Base-by-base conservation (phyloP, 208 protist species). In the Crithidia bombi region DNA sequence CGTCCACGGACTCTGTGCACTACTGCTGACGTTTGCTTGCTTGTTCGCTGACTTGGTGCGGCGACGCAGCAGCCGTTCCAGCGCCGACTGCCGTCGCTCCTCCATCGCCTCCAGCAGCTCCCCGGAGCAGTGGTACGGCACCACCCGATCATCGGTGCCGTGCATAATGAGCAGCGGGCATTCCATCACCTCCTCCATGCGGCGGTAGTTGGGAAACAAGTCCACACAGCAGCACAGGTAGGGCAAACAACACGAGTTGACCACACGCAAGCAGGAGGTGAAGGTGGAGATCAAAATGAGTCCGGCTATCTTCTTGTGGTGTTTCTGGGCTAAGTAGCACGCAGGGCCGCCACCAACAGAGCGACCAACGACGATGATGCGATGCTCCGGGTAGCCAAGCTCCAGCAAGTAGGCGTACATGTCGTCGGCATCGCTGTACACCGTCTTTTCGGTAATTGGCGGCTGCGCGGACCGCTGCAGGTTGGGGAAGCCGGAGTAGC, bases 131-230 rank as follows among this genome's bases (percentile, higher is more conserved):
- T 64, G 54, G 61, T 79, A 80, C 2, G 83, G 83, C 28, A 94
- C 89, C 5, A 94, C 84, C 1, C 12, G 39, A 50, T 92, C 89
- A 12, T 66, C 32, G 35, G 58, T 79, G 39, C 89, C 89, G 75
- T 94, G 89, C 70, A 94, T 77, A 38, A 94, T 41, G 1, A 92
- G 68, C 15, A 94, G 61, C 21, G 89, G 89, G 28, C 86, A 94
- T 28, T 69, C 75, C 26, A 59, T 69, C 35, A 81, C 73, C 33
- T 64, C 49, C 44, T 73, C 43, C n/a, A 94, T 47, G 38, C 73
- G 76, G 56, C 70, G 58, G 38, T 79, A 57, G 73, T 94, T 94
- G 5, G 64, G 52, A 68, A 94, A 92, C 52, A 89, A 39, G 63
- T 92, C 82, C 10, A 88, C 15, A 39, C 70, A 86, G 25, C 67